Percentiles rank a stretch among this genome's conserved stretches.
These are phyloP conservation scores for Isoetes taiwanensis DNA, from an alignment of 75 land plant genomes.

Conservation along the genomic window DNA sequence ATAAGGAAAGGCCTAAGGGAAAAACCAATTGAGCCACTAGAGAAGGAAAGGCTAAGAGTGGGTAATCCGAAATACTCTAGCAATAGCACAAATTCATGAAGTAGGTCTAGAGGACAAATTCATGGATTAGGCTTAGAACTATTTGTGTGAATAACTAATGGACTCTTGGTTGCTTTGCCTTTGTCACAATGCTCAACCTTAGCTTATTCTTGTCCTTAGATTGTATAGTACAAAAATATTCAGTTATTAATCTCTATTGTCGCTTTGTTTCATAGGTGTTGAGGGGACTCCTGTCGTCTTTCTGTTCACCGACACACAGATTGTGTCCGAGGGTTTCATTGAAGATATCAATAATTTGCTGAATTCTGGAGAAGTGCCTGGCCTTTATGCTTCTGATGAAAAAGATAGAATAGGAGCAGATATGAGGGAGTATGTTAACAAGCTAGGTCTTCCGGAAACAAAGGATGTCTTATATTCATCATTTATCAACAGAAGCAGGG, in stretches of 20 bases:
- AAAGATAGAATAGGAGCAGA: slow-evolving; percentile 22
- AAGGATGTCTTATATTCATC: slow-evolving; percentile 21
- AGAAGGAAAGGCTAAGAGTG: no score
- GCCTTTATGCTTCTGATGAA: slow-evolving; percentile 21
- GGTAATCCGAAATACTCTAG: no score
- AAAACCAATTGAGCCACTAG: no score
- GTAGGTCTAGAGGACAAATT: no score
- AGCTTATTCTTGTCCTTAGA: no score
- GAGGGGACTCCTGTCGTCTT: slow-evolving; percentile 17
- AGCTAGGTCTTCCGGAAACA: slow-evolving; percentile 21
- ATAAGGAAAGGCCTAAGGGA: no score
- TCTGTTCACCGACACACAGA: slow-evolving; percentile 25
- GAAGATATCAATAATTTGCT: slow-evolving; percentile 28
- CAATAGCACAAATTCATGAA: no score
- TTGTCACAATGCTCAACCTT: no score
- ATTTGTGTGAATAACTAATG: no score
- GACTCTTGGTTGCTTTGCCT: no score
- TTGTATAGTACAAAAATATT: no score
- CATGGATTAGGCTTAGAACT: no score
- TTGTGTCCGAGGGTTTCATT: slow-evolving; percentile 26
- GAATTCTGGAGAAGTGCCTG: slow-evolving; percentile 30
- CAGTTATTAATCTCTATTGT: background rate
- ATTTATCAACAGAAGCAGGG: slow-evolving; percentile 22
- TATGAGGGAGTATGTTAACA: slow-evolving; percentile 26
- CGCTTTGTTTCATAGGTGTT: slow-evolving; percentile 17